Evolutionary conservation across 257 asterid genomes (phyloP), one percentile per base, ranked within the genome.

Genomic region (Primulina eburnea): DNA sequence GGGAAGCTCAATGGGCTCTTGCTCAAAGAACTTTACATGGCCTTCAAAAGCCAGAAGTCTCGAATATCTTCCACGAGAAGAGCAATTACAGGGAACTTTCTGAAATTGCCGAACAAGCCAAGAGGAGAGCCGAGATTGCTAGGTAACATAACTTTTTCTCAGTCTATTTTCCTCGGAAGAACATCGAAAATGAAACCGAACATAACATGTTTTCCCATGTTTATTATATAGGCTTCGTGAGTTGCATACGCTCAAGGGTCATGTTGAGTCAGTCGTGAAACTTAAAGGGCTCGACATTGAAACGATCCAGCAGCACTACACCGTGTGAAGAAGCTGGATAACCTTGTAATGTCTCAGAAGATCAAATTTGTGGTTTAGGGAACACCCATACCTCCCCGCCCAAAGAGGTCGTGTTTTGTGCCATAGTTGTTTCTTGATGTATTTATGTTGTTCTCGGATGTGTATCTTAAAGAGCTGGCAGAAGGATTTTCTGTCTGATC

Each of bases 1-100:
- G 98, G 77, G 98, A 93, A 80, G 98, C 97, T 77, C 99, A 93
- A 80, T 93, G 99, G 99, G 99, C 97, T 77, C 93, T 69, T 77
- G 99, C 97, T 69, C 97, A 93, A 85, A 90, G 99, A 81, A 90
- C 97, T 67, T 30, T 90, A 67, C 97, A 93, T 21, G 99, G 99
- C 7, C 97, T 93, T 32, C 97, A 89, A 59, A 84, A 83, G 29
- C 89, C 96, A 7, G 92, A 82, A 76, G 17, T 87, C 18, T n/a
- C 76, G 8, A 86, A 77, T 21, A 57, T 90, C 72, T 90, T 93
- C 73, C 81, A 81, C 4, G 97, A 93, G 65, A 90, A 87, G 96
- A 90, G 80, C 83, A 87, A 90, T 84, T 90, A 93, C 81, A 78
- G 97, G 4, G 99, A 93, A 64, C 84, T 93, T 60, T 84, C 99